Evolutionary conservation across 1,139 yeast genomes (phyloP).

Genomic region (Blastobotrys raffinosifermentans): DNA sequence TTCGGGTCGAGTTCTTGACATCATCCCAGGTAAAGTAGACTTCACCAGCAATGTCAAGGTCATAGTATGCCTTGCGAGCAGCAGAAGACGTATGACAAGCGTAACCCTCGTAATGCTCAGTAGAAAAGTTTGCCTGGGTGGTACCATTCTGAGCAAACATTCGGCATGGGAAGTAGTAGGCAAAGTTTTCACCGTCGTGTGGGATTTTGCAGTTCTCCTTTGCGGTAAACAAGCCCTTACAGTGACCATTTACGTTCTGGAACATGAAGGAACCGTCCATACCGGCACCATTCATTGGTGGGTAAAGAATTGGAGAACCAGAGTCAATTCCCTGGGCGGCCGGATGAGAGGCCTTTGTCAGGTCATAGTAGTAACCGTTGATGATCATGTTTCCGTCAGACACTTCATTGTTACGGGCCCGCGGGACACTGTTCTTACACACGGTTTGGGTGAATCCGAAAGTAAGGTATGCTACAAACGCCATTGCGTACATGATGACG

Average conservation of each 20-base stretch:
- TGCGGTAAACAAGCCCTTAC: slow-evolving; percentile 76
- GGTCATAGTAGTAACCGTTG: slow-evolving; percentile 75
- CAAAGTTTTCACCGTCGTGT: slow-evolving; percentile 54
- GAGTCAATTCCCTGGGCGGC: slow-evolving; percentile 68
- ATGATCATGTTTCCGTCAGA: slow-evolving; percentile 59
- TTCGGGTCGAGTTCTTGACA: slow-evolving; percentile 61
- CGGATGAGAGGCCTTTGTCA: slow-evolving; percentile 69
- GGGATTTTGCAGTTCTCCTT: slow-evolving; percentile 69
- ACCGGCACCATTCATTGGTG: slow-evolving; percentile 86
- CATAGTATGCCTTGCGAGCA: slow-evolving; percentile 67
- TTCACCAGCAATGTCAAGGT: slow-evolving; percentile 58
- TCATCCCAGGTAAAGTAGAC: slow-evolving; percentile 91
- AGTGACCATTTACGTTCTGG: slow-evolving; percentile 88
- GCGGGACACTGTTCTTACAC: slow-evolving; percentile 48
- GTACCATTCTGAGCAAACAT: slow-evolving; percentile 66
- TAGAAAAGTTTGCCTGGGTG: slow-evolving; percentile 53
- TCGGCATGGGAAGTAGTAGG: slow-evolving; percentile 97
- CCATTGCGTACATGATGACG: slow-evolving; percentile 66
- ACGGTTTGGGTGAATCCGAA: slow-evolving; percentile 89
- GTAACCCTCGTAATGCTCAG: slow-evolving; percentile 67
- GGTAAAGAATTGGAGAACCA: slow-evolving; percentile 67
- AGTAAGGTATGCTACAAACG: slow-evolving; percentile 76
- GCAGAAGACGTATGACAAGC: slow-evolving; percentile 77
- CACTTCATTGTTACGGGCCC: slow-evolving; percentile 57
- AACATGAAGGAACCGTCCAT: slow-evolving; percentile 79